A percentile compares a stretch with the other conserved stretches of the same genome.
phyloP scores from a whole-genome alignment of 73 alveolate genomes.

The Tetrahymena malaccensis region DNA sequence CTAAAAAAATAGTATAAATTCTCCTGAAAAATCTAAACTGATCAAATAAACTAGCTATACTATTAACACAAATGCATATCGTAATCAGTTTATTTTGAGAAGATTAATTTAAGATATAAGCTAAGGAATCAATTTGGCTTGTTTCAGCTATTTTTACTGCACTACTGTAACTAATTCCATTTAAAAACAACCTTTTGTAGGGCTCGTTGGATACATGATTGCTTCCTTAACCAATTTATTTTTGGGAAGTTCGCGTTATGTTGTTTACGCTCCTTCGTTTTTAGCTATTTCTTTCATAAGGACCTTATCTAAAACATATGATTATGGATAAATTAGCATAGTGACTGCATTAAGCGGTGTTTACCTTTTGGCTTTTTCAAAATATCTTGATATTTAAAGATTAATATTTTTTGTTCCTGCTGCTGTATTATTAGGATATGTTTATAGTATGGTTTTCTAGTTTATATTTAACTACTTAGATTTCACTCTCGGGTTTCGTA shows the following conservation, averaged over 20 bases:
- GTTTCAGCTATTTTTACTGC: neutral
- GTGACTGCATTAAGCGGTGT: neutral
- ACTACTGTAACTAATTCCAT: neutral
- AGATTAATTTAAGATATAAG: neutral
- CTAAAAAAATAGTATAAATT: neutral
- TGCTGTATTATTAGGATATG: neutral
- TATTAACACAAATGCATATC: neutral
- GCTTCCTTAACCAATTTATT: neutral
- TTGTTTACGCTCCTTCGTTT: neutral
- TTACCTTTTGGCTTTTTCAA: neutral
- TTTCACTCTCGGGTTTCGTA: neutral
- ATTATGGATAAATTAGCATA: neutral
- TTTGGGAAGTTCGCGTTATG: neutral
- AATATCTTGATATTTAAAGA: neutral
- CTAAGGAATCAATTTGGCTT: neutral
- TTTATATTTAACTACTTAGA: neutral
- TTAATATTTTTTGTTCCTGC: neutral
- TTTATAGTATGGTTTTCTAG: neutral
- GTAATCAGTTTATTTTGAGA: neutral
- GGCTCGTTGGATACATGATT: neutral
- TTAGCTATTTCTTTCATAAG: neutral
- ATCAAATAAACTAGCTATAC: neutral
- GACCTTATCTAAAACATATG: neutral
- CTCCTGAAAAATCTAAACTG: neutral
- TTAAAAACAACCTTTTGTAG: neutral